Evolutionary conservation across 345 rosid species (phyloP).

Genomic region (Eucalyptus caleyi): DNA sequence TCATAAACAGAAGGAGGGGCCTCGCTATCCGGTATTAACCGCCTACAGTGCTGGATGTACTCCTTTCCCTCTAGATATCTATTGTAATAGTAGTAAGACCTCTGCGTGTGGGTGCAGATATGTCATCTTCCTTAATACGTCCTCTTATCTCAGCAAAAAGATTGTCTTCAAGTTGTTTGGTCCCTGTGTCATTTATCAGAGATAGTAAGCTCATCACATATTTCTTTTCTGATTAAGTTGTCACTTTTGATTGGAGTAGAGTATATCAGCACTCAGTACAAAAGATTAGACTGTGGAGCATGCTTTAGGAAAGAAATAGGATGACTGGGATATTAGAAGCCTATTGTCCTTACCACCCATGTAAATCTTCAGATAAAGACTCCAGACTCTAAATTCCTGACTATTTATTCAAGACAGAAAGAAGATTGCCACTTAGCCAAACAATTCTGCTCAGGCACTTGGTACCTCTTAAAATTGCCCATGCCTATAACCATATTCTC

Average conservation of each 20-base stretch:
- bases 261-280: not conserved
- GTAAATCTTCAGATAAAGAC: not conserved
- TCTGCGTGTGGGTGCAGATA: slow-evolving; percentile 54
- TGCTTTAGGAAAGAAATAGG: not conserved
- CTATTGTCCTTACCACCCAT: not conserved
- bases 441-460: not conserved
- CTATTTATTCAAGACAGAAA: not conserved
- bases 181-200: slow-evolving; percentile 21
- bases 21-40: slow-evolving; percentile 19
- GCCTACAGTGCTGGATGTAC: slow-evolving; percentile 71
- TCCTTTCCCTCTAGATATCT: slow-evolving; percentile 81
- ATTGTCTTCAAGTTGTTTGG: slow-evolving; percentile 51
- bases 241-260: not conserved
- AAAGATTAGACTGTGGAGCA: not conserved
- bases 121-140: slow-evolving; percentile 85
- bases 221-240: not conserved
- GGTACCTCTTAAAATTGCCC: not conserved
- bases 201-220: not conserved
- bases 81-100: slow-evolving; percentile 58
- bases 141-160: slow-evolving; percentile 65
- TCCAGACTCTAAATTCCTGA: not conserved
- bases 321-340: not conserved
- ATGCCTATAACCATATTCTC: not conserved
- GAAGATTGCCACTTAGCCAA: not conserved
- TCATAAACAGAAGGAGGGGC: slow-evolving; percentile 54